phyloP scores from a whole-genome alignment of 352 stramenopile genomes.

The Pythium phragmiticola region DNA sequence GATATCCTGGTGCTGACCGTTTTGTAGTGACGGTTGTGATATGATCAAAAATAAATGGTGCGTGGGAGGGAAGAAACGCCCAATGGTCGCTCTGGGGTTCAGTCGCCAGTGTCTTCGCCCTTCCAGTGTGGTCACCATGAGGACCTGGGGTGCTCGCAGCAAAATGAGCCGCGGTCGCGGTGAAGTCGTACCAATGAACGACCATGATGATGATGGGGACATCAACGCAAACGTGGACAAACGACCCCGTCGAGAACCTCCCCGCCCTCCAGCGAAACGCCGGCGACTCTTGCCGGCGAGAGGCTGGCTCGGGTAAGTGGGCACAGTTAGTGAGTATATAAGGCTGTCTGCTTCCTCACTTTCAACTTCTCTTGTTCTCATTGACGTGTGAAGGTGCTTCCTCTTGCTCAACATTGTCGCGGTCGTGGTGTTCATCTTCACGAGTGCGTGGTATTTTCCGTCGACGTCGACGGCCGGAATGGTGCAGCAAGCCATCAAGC shows the following conservation, averaged over 20 bases:
- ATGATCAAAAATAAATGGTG: too few relatives aligned
- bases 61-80: too few relatives aligned
- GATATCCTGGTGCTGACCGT: too few relatives aligned
- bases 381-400: slow-evolving; percentile 21
- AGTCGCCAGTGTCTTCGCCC: not conserved
- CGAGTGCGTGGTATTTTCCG: slow-evolving; percentile 50
- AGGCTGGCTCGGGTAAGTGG: slow-evolving; percentile 16
- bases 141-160: not conserved
- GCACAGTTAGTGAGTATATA: not conserved
- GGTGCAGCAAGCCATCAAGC: slow-evolving; percentile 38
- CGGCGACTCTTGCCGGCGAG: slow-evolving; percentile 4
- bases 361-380: not conserved
- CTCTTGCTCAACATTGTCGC: slow-evolving; percentile 48
- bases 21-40: too few relatives aligned
- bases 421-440: slow-evolving; percentile 54
- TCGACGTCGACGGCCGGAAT: slow-evolving; percentile 32
- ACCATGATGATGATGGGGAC: slow-evolving; percentile 1
- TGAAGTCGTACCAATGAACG: not conserved
- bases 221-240: slow-evolving; percentile 10
- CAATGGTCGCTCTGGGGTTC: too few relatives aligned
- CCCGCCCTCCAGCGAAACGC: not conserved
- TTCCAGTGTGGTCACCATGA: not conserved
- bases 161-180: not conserved
- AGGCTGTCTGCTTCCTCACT: not conserved
- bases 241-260: not conserved